A percentile compares a stretch with the other conserved stretches of the same genome.
Conservation (phyloP, 2,329 filamentous ascomycete genomes). For the Byssoonygena ceratinophila region DNA sequence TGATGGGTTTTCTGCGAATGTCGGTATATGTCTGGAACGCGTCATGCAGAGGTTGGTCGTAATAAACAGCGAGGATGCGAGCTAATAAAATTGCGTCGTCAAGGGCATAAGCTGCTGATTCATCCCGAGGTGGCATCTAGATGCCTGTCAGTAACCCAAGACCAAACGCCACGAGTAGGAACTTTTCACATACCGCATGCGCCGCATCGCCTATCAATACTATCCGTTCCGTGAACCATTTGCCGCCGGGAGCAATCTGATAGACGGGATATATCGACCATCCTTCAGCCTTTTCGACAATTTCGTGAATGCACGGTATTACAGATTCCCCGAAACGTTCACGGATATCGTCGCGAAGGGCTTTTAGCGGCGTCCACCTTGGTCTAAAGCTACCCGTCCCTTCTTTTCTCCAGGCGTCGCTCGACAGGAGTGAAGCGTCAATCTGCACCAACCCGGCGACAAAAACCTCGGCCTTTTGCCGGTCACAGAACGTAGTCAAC, state of each 20-base stretch:
- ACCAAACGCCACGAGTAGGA: not conserved
- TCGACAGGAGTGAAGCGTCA: slow-evolving; percentile 22
- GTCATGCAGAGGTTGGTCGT: slow-evolving; percentile 25
- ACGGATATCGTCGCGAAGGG: slow-evolving; percentile 29
- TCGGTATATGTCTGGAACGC: slow-evolving; percentile 32
- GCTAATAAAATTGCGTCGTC: slow-evolving; percentile 39
- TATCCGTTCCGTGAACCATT: slow-evolving; percentile 33
- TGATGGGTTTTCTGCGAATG: slow-evolving; percentile 30
- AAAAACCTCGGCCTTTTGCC: slow-evolving; percentile 30
- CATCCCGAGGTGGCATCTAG: slow-evolving; percentile 40
- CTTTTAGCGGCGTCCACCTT: slow-evolving; percentile 26
- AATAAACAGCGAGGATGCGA: slow-evolving; percentile 29
- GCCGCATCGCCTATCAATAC: slow-evolving; percentile 40
- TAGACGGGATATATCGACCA: slow-evolving; percentile 40
- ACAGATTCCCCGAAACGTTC: slow-evolving; percentile 28
- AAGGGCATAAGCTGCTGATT: slow-evolving; percentile 37
- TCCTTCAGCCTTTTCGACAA: slow-evolving; percentile 27
- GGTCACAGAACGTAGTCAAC: slow-evolving; percentile 33
- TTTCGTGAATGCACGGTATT: slow-evolving; percentile 31
- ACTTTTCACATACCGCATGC: slow-evolving; percentile 32
- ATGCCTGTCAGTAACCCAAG: not conserved
- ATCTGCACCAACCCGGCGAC: slow-evolving; percentile 33
- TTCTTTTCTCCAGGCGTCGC: slow-evolving; percentile 17
- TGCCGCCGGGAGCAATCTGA: slow-evolving; percentile 29
- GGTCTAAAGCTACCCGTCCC: slow-evolving; percentile 21